phyloP scores from a whole-genome alignment of 208 protist genomes.

The Trypanosoma vivax region DNA sequence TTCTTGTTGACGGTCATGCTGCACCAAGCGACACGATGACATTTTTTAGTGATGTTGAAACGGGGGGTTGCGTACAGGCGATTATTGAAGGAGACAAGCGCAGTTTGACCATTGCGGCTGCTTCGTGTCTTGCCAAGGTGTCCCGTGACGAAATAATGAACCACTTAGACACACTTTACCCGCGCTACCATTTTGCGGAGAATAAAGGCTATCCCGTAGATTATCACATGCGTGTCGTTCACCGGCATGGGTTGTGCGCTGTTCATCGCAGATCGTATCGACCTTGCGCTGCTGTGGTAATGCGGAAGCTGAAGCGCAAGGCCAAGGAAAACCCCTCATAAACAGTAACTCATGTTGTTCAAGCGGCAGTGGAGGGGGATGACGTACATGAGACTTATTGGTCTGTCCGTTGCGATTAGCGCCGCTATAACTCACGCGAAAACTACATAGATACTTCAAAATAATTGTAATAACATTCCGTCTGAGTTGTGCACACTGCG shows the following conservation, averaged over 20 bases:
- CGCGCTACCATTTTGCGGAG: constrained; percentile 67
- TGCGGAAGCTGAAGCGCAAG: constrained; percentile 32
- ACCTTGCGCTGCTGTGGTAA: constrained; percentile 50
- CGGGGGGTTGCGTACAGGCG: constrained; percentile 66
- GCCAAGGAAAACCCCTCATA: constrained; percentile 8
- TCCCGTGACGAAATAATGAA: constrained; percentile 84
- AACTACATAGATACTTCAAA: too few species aligned
- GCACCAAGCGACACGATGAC: constrained; percentile 57
- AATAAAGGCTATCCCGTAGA: constrained; percentile 89
- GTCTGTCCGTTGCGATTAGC: too few species aligned
- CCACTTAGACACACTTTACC: constrained; percentile 67
- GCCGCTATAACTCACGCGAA: too few species aligned
- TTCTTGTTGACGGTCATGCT: constrained; percentile 81
- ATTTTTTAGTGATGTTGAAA: constrained; percentile 51
- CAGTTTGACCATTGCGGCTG: constrained; percentile 79
- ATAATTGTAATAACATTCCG: too few species aligned
- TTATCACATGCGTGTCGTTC: constrained; percentile 74
- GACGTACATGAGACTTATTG: neutral
- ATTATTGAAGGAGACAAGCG: constrained; percentile 86
- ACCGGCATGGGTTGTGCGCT: constrained; percentile 53
- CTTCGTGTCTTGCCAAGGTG: constrained; percentile 87
- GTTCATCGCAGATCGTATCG: constrained; percentile 81
- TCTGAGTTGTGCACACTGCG: too few species aligned
- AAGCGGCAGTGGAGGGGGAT: neutral
- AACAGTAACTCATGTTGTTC: neutral